Evolutionary conservation across 1,284 basidiomycete genomes (phyloP), one percentile per base, ranked within the genome.

Genomic region (Leccinum griseonigrum): DNA sequence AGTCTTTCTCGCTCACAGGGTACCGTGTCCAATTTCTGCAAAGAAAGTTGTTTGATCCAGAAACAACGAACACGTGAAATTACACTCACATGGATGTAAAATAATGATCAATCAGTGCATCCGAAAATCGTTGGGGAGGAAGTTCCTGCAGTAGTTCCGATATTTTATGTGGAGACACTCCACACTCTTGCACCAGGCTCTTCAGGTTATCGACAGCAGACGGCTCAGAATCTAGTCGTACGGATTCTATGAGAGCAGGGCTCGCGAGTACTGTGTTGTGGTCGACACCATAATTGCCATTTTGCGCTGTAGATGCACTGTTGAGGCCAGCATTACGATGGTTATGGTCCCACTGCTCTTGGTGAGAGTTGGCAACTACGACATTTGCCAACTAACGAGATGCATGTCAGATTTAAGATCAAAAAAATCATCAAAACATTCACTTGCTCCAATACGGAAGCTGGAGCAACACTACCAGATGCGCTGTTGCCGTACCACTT

Each of bases 21-120:
- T 97, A 95, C 46, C 95, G 86, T n/a, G 94, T 94, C 84, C 92
- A 94, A 73, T 97, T 97, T 75, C 95, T 95, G 68, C 50, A 56
- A 63, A 18, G 43, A 64, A 55, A 50, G 50, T 58, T 16, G 60
- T 52, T 54, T 31, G 11, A 46, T 64, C 50, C 43, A 60, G 40
- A 54, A 31, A 60, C 22, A 57, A 58, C 5, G 16, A 54, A 34
- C 54, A 26, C 9, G 8, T 40, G 28, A 13, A 50, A 36, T 31
- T 48, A 53, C 13, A 78, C 88, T 70, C 68, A 91, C 91, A 93
- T 84, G n/a, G 84, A 79, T 40, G 78, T 75, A 68, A 93, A 93
- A 67, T 93, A 93, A 70, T 88, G 85, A 68, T 92, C 86, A 62
- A 93, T 79, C 16, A 93, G 83, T 34, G 85, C 84, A 68, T 92